Percentiles rank a stretch among this genome's conserved stretches.
Conservation (phyloP, 495 filamentous ascomycete species). For the Paragyromitra xinjiangensis region DNA sequence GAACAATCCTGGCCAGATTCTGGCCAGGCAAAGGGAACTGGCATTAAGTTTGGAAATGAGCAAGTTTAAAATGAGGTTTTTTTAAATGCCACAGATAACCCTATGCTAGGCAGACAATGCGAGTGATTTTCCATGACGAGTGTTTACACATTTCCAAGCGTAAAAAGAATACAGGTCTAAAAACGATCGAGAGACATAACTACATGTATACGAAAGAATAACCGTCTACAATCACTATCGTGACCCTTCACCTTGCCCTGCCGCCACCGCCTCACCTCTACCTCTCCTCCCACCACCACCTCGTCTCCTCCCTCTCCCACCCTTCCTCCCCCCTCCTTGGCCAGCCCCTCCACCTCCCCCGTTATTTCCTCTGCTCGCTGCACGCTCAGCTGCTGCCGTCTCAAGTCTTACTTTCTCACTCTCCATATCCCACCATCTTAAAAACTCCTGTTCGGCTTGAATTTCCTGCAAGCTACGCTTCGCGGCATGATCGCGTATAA, state of each 20-base stretch:
- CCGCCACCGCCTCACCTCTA: slow-evolving; percentile 28
- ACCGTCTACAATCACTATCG: neutral
- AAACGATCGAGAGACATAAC: neutral
- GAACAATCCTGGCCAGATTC: neutral
- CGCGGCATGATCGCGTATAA: slow-evolving; percentile 79
- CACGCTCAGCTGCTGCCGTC: slow-evolving; percentile 12
- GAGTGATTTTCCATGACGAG: neutral
- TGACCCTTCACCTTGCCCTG: slow-evolving; percentile 19
- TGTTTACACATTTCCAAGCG: neutral
- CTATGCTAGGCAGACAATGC: neutral
- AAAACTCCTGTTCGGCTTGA: slow-evolving; percentile 94
- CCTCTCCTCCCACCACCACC: slow-evolving; percentile 16
- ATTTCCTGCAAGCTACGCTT: slow-evolving; percentile 92
- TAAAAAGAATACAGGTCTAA: neutral
- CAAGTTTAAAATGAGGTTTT: neutral
- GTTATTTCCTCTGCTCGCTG: neutral
- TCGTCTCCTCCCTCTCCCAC: slow-evolving; percentile 23
- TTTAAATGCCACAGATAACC: neutral
- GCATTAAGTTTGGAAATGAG: neutral
- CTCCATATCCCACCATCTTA: slow-evolving; percentile 98
- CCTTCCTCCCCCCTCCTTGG: slow-evolving; percentile 15
- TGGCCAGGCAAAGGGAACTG: too few species aligned
- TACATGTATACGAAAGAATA: neutral
- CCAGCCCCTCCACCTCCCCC: slow-evolving; percentile 8
- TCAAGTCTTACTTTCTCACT: slow-evolving; percentile 69